phyloP scores from a whole-genome alignment of 331 rosid species.

The Acacia concinna region DNA sequence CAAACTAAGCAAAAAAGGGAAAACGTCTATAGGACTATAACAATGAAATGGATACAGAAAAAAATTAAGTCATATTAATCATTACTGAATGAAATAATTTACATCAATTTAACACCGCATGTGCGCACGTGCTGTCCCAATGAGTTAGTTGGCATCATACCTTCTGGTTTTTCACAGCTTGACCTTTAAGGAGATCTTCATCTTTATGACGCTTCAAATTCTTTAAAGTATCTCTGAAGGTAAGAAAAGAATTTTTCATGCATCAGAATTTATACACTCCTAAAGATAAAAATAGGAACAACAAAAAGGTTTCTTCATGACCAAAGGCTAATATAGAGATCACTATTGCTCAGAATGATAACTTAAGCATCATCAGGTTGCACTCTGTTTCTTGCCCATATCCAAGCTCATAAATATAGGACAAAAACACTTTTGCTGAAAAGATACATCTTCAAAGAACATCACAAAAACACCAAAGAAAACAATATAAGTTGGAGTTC shows the following conservation, averaged over 20 bases:
- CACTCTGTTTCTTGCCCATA: background rate
- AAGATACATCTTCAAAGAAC: background rate
- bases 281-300: slow-evolving; percentile 12
- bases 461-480: background rate
- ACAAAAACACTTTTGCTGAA: background rate
- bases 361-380: slow-evolving; percentile 11
- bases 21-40: background rate
- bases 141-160: slow-evolving; percentile 39
- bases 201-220: slow-evolving; percentile 79
- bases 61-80: background rate
- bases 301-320: background rate
- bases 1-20: background rate
- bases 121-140: too few species aligned
- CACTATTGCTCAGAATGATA: background rate
- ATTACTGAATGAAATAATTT: background rate
- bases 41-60: background rate
- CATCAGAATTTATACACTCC: slow-evolving; percentile 13
- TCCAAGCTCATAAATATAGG: background rate
- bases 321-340: background rate
- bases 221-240: slow-evolving; percentile 65
- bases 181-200: slow-evolving; percentile 87
- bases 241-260: slow-evolving; percentile 12
- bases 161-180: slow-evolving; percentile 87
- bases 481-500: background rate
- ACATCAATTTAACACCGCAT: slow-evolving; percentile 13